A percentile compares a stretch with the other conserved stretches of the same genome.
These are phyloP conservation scores for Fusarium sp. DNA, from an alignment of 2,329 filamentous ascomycete genomes.

Conservation along the genomic window DNA sequence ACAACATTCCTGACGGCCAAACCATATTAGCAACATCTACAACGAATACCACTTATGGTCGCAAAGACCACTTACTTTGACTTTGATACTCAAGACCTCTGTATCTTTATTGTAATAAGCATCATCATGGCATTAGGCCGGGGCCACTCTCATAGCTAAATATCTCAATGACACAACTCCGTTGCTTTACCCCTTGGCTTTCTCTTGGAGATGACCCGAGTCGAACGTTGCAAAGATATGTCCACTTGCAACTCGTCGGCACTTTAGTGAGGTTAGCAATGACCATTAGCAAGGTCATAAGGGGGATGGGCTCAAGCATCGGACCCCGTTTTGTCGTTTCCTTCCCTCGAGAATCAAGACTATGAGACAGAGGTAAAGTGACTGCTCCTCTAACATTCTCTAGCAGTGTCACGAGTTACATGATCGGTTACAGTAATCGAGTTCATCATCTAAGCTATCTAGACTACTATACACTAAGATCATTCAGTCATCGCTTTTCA, in stretches of 20 bases:
- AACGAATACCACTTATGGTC: not conserved
- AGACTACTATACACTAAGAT: constrained; percentile 33
- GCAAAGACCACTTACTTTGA: not conserved
- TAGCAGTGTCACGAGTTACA: not conserved
- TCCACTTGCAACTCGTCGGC: not conserved
- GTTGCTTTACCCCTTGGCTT: not conserved
- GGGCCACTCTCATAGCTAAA: not conserved
- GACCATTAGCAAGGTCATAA: not conserved
- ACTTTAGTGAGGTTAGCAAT: not conserved
- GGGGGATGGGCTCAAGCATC: not conserved
- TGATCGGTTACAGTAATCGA: not conserved
- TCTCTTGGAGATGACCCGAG: not conserved
- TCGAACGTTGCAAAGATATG: not conserved
- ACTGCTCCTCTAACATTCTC: not conserved
- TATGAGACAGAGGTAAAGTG: not conserved
- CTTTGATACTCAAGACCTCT: not conserved
- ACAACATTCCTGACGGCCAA: not conserved
- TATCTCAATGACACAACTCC: not conserved
- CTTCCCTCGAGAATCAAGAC: not conserved
- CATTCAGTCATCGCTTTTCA: constrained; percentile 24
- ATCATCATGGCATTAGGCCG: not conserved
- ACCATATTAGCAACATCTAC: not conserved
- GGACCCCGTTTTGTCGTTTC: not conserved
- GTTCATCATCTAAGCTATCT: not conserved
- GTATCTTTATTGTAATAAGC: not conserved